A percentile compares a stretch with the other conserved stretches of the same genome.
Evolutionary conservation across 371 early-diverging fungal species (phyloP).

Genomic region (Smittium culicis): DNA sequence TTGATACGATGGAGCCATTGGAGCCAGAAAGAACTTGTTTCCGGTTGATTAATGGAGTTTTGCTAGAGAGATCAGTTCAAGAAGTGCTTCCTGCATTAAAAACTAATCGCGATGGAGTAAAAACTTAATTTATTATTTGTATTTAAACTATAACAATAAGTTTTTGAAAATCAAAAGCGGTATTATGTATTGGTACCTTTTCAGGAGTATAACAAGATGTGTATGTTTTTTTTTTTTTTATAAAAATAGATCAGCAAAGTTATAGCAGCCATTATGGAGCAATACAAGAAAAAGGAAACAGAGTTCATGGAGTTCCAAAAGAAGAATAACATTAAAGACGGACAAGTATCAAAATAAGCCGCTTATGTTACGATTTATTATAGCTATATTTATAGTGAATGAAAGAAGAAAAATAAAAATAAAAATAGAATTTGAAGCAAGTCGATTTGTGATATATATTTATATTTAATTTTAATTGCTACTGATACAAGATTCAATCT

Average conservation of each 20-base stretch:
- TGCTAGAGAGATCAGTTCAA: constrained; percentile 81
- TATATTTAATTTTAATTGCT: too few species aligned
- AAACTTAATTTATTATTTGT: background rate
- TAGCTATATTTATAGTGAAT: too few species aligned
- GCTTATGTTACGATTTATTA: too few species aligned
- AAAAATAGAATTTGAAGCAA: too few species aligned
- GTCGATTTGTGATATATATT: too few species aligned
- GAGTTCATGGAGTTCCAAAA: constrained; percentile 75
- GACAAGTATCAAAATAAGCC: background rate
- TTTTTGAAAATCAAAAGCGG: too few species aligned
- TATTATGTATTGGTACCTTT: too few species aligned
- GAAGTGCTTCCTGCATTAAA: constrained; percentile 82
- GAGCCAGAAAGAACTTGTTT: constrained; percentile 77
- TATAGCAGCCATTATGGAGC: constrained; percentile 64
- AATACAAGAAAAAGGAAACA: constrained; percentile 78
- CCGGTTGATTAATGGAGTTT: constrained; percentile 81
- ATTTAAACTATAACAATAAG: constrained; percentile 33
- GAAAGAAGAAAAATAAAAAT: too few species aligned
- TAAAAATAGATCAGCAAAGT: constrained; percentile 13
- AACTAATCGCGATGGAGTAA: constrained; percentile 61
- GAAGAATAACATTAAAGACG: constrained; percentile 45
- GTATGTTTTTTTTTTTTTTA: background rate
- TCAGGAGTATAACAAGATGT: background rate
- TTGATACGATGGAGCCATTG: constrained; percentile 78
- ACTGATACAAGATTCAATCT: too few species aligned